A percentile compares a stretch with the other conserved stretches of the same genome.
Evolutionary conservation across 441 rosid genomes (phyloP).

Genomic region (Dalechampia spathulata): DNA sequence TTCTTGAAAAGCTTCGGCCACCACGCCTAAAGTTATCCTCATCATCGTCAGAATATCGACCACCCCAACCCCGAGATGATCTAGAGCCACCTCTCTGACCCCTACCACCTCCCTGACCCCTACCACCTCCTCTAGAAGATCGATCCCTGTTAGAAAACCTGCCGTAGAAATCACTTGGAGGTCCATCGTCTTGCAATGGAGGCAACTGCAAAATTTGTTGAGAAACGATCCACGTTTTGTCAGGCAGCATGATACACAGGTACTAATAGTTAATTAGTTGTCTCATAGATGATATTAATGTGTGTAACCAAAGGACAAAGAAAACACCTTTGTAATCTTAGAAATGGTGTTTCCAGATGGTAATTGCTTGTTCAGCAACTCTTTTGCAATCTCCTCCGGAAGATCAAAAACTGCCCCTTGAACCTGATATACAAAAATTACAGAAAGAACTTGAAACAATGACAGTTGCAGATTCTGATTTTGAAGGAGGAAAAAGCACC

Average conservation of each 20-base stretch:
- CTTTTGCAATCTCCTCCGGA: conserved; percentile 90
- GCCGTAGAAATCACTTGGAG: conserved; percentile 75
- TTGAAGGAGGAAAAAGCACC: conserved; percentile 2
- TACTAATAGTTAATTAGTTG: too few species aligned
- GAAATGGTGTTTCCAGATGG: conserved; percentile 78
- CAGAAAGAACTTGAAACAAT: background rate
- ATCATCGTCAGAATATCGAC: conserved; percentile 39
- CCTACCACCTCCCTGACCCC: conserved; percentile 39
- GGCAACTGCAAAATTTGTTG: conserved; percentile 52
- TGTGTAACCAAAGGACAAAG: conserved; percentile 3
- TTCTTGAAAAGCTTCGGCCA: conserved; percentile 48
- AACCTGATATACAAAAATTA: conserved; percentile 35
- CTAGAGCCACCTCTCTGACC: conserved; percentile 39
- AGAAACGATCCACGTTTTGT: background rate
- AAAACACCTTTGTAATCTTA: conserved; percentile 81
- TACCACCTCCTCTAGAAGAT: conserved; percentile 39
- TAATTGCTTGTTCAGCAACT: conserved; percentile 50
- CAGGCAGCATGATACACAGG: background rate
- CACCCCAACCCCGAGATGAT: conserved; percentile 54
- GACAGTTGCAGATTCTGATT: conserved; percentile 3
- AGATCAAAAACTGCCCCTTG: conserved; percentile 98
- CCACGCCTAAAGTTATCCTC: conserved; percentile 36
- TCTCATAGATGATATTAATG: background rate
- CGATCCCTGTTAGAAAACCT: conserved; percentile 71
- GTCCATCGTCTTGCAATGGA: conserved; percentile 89